Percentiles rank a stretch among this genome's conserved stretches.
These are phyloP conservation scores for Pneumocystis oryctolagi DNA, from an alignment of 1,139 yeast genomes.

Conservation along the genomic window DNA sequence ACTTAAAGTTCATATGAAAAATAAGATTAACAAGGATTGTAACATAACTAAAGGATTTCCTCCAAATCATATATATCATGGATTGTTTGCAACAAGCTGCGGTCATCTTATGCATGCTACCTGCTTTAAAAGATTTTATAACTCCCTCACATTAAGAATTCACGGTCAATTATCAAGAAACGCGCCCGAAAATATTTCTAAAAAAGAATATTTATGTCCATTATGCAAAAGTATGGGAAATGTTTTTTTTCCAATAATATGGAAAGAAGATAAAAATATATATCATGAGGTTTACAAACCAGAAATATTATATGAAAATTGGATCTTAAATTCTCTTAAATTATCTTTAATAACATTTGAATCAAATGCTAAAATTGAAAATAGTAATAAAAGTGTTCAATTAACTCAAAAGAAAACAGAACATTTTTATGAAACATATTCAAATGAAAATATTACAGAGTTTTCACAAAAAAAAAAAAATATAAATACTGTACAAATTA, in stretches of 20 bases:
- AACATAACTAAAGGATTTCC: slow-evolving; percentile 27
- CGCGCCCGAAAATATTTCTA: slow-evolving; percentile 57
- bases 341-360: not conserved
- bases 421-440: not conserved
- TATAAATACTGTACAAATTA: not conserved
- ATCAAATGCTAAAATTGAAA: not conserved
- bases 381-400: not conserved
- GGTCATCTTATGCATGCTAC: slow-evolving; percentile 87
- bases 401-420: not conserved
- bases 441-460: not conserved
- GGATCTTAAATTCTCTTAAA: slow-evolving; percentile 14
- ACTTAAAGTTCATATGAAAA: not conserved
- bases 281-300: slow-evolving; percentile 12
- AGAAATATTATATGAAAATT: slow-evolving; percentile 9
- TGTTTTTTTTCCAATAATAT: slow-evolving; percentile 61
- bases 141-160: slow-evolving; percentile 39
- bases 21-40: not conserved
- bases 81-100: slow-evolving; percentile 56
- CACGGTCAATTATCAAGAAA: slow-evolving; percentile 61
- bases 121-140: slow-evolving; percentile 54
- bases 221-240: slow-evolving; percentile 79
- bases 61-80: slow-evolving; percentile 19
- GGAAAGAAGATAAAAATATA: slow-evolving; percentile 22
- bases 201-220: slow-evolving; percentile 73
- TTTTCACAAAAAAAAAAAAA: not conserved